Evolutionary conservation across 2,329 filamentous ascomycete genomes (phyloP), one percentile per base, ranked within the genome.

Genomic region (Curvularia lunata): DNA sequence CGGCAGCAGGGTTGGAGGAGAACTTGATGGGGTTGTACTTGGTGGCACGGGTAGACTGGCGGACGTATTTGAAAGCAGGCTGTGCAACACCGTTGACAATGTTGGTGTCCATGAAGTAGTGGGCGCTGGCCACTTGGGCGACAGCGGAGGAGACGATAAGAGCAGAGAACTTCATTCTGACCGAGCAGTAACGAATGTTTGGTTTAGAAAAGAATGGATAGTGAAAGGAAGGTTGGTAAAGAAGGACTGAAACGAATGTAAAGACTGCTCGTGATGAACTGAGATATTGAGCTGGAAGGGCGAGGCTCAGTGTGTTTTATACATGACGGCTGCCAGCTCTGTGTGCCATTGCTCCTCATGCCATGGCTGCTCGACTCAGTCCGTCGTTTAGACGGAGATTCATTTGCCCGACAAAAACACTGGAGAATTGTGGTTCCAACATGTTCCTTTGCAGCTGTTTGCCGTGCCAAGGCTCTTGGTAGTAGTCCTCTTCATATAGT

Each of bases 1-100:
- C 65, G 34, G 59, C 58, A 43, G 53, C 48, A 5, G 53, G 53
- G 48, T 52, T 52, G 53, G 48, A 46, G 23, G 53, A 56, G 53
- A 62, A 71, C 58, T 67, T 70, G 55, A 70, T 68, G 5, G 70
- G 69, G 51, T 64, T 72, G 62, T 69, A 66, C 23, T 56, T 59
- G 51, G 60, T 62, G n/a, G 61, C 52, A 34, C 59, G 62, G 52
- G 51, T 62, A 32, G 65, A 65, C 55, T 64, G 59, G 38, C 63
- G 59, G 59, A 68, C 55, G 59, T 68, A 70, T 32, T 67, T 61
- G 56, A 61, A 59, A 4, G 60, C 50, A n/a, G 63, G 52, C 37
- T 65, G 56, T n/a, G 27, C 19, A 16, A 32, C 32, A 40, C 61
- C 65, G 28, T 52, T 56, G 21, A 62, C 42, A 27, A 67, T 56